These are phyloP conservation scores for Prunus kanzakura DNA, from an alignment of 306 rosid species.

Conservation along the genomic window DNA sequence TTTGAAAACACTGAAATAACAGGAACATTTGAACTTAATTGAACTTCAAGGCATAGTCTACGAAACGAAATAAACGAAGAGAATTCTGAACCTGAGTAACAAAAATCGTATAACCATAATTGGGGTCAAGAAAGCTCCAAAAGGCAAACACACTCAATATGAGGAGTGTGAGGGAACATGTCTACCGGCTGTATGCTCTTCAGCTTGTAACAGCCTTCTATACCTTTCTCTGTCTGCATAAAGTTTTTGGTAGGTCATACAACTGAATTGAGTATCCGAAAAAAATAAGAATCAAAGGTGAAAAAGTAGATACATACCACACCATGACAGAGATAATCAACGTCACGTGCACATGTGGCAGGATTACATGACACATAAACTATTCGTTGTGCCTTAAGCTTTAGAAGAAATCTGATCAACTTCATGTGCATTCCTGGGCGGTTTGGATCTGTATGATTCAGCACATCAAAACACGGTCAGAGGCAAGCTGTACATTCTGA, in stretches of 20 bases:
- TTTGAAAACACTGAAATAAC: not conserved
- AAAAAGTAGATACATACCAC: constrained; percentile 51
- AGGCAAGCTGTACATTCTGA: constrained; percentile 4
- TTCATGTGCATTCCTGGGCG: constrained; percentile 99
- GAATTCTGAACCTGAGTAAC: not conserved
- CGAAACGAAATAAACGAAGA: not conserved
- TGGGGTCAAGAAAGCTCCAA: constrained; percentile 62
- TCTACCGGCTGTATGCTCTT: constrained; percentile 84
- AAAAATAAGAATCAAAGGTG: constrained; percentile 1
- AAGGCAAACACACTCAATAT: constrained; percentile 85
- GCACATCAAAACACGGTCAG: constrained; percentile 9
- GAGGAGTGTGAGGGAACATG: constrained; percentile 99
- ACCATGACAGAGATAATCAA: constrained; percentile 94
- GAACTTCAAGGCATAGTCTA: too few relatives aligned
- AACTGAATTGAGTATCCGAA: constrained; percentile 6
- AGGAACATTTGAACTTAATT: not conserved
- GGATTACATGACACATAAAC: constrained; percentile 97
- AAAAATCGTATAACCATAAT: constrained; percentile 5
- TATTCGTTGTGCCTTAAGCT: constrained; percentile 71
- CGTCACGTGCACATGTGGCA: constrained; percentile 92
- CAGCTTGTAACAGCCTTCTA: constrained; percentile 81
- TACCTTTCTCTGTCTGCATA: constrained; percentile 65
- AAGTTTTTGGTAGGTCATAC: constrained; percentile 27
- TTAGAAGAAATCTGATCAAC: constrained; percentile 78
- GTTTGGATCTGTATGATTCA: constrained; percentile 69